Evolutionary conservation across 495 filamentous ascomycete species (phyloP).

Genomic region (Antarctomyces pellizariae): DNA sequence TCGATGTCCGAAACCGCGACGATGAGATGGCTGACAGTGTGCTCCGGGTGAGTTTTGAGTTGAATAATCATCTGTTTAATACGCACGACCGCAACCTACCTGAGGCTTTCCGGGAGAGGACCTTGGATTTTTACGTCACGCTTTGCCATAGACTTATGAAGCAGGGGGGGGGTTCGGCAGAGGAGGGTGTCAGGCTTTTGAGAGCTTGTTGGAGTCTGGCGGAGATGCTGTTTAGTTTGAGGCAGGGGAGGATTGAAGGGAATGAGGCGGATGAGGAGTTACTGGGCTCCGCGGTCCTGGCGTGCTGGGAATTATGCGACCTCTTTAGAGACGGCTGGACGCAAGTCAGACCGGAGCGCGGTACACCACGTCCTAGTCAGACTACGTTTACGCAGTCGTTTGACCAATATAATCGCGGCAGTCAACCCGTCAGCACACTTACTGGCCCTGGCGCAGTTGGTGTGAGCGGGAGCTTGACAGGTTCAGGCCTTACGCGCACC

Average conservation of each 20-base stretch:
- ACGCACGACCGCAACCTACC: conserved; percentile 69
- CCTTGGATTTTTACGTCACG: conserved; percentile 83
- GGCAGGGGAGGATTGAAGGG: conserved; percentile 56
- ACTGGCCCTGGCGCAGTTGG: too few relatives aligned
- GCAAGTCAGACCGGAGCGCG: conserved; percentile 62
- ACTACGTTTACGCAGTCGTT: conserved; percentile 37
- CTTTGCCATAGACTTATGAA: conserved; percentile 87
- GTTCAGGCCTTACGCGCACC: too few relatives aligned
- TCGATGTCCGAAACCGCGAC: conserved; percentile 53
- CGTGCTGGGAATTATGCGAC: conserved; percentile 89
- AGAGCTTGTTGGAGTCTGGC: conserved; percentile 77
- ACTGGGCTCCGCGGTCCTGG: conserved; percentile 65
- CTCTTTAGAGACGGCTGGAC: conserved; percentile 88
- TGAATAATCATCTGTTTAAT: conserved; percentile 87
- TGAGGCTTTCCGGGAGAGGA: conserved; percentile 71
- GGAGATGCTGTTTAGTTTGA: conserved; percentile 83
- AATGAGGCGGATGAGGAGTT: conserved; percentile 59
- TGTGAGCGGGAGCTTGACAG: too few relatives aligned
- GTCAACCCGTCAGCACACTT: too few relatives aligned
- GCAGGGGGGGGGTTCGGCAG: conserved; percentile 49
- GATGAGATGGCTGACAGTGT: conserved; percentile 67
- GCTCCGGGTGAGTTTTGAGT: conserved; percentile 72
- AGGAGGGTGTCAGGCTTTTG: conserved; percentile 62
- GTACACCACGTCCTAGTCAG: conserved; percentile 66
- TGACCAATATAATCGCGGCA: conserved; percentile 18